Base-by-base conservation (phyloP, 768 basidiomycete genomes). In the Daedaleopsis sinensis region DNA sequence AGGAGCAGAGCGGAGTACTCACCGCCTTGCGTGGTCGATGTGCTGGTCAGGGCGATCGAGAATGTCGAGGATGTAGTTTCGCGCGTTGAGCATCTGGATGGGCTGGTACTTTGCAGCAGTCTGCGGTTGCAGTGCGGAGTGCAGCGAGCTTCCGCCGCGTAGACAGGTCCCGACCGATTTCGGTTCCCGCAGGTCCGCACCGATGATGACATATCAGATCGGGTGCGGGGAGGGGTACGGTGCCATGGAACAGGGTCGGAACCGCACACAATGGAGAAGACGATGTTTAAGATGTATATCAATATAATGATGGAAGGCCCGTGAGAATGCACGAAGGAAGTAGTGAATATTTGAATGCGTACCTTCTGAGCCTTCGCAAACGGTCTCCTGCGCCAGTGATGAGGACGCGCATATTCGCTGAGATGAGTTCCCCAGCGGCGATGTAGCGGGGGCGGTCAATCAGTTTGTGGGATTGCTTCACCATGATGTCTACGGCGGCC, bases 401-500 rank as follows among this genome's bases (percentile, higher is more conserved):
- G 6, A 80, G 32, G 0, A 75, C 58, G 4, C 75, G 68, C 74
- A 77, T 70, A 1, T 73, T 72, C 1, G 72, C 73, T 0, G 73
- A 76, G 6, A 78, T 62, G 1, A 71, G 66, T 36, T 79, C 78
- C 13, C 61, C 71, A 3, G 70, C 76, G 6, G 79, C 72, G 27
- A 80, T 68, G 3, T 55, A 65, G 21, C 73, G 72, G 5, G 79
- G 79, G 4, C 79, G 63, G 57, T 78, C 79, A 0, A 66, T 69
- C 1, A 76, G 59, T n/a, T 69, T 65, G 0, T 68, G 70, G 0
- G 77, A 76, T 43, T 77, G 72, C 56, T 77, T 80, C 58, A 75
- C 73, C 72, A 79, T 71, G 50, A 80, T 76, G 12, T 79, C 78
- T 24, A 72, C 59, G 1, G 75, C 79, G 5, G 76, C 77, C 68